Percentiles rank a stretch among this genome's conserved stretches.
Evolutionary conservation across 768 basidiomycete species (phyloP).

Genomic region (Sistotremastrum suecicum): DNA sequence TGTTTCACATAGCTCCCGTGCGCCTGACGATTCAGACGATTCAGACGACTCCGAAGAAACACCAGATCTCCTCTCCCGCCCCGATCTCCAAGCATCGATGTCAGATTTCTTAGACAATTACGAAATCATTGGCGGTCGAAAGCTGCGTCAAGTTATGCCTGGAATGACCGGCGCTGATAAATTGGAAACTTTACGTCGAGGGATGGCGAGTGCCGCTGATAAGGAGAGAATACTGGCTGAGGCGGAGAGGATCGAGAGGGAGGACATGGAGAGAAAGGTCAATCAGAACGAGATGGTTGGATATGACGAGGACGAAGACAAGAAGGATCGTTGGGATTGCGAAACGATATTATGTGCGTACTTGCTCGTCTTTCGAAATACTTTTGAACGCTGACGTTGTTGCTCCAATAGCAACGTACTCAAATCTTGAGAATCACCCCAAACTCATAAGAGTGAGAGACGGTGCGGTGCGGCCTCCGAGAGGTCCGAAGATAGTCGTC

Average conservation of each 20-base stretch:
- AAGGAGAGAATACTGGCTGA: slow-evolving; percentile 11
- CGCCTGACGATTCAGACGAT: slow-evolving; percentile 17
- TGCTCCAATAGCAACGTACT: slow-evolving; percentile 64
- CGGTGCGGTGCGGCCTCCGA: slow-evolving; percentile 15
- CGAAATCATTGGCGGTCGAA: slow-evolving; percentile 71
- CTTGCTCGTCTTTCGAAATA: background rate
- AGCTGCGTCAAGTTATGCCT: slow-evolving; percentile 61
- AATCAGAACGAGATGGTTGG: slow-evolving; percentile 18
- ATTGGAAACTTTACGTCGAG: slow-evolving; percentile 62
- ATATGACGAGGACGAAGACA: slow-evolving; percentile 44
- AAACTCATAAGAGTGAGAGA: slow-evolving; percentile 64
- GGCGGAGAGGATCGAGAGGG: slow-evolving; percentile 23
- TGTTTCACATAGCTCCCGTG: slow-evolving; percentile 8
- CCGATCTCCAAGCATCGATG: slow-evolving; percentile 84
- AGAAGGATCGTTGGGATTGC: slow-evolving; percentile 73
- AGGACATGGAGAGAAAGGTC: slow-evolving; percentile 24
- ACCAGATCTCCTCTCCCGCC: slow-evolving; percentile 65
- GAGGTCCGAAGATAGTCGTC: slow-evolving; percentile 49
- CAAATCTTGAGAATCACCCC: slow-evolving; percentile 97
- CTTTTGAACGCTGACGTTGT: slow-evolving; percentile 2
- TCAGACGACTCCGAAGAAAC: slow-evolving; percentile 40
- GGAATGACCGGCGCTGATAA: slow-evolving; percentile 67
- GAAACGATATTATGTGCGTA: slow-evolving; percentile 86
- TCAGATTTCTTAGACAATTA: slow-evolving; percentile 88
- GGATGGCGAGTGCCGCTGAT: slow-evolving; percentile 42